Percentiles rank a stretch among this genome's conserved stretches.
phyloP scores from a whole-genome alignment of 2,329 filamentous ascomycete genomes.

The Leptographium flavum region DNA sequence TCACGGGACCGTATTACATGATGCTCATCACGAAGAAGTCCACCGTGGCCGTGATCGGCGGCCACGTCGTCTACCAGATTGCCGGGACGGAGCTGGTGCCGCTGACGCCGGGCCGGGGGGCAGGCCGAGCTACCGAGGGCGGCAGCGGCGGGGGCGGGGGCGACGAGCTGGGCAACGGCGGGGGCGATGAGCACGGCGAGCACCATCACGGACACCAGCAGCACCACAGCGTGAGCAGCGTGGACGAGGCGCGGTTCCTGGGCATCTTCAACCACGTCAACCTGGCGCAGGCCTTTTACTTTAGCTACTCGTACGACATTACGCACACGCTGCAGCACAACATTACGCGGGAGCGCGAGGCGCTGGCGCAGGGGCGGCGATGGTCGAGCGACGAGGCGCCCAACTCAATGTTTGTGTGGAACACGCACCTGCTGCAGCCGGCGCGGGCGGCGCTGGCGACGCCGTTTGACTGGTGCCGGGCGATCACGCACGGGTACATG shows the following conservation, averaged over 20 bases:
- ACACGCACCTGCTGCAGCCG: slow-evolving; percentile 73
- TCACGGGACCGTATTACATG: slow-evolving; percentile 96
- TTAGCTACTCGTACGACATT: slow-evolving; percentile 96
- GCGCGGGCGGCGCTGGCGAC: slow-evolving; percentile 57
- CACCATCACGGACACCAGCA: background rate
- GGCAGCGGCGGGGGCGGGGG: background rate
- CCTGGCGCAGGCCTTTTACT: slow-evolving; percentile 85
- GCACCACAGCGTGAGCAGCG: slow-evolving; percentile 17
- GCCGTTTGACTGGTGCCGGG: slow-evolving; percentile 89
- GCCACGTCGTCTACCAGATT: slow-evolving; percentile 90
- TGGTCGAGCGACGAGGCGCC: slow-evolving; percentile 49
- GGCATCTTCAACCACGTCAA: slow-evolving; percentile 84
- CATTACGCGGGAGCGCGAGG: slow-evolving; percentile 64
- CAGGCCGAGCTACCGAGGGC: background rate
- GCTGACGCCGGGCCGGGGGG: slow-evolving; percentile 50
- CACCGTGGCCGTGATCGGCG: slow-evolving; percentile 89
- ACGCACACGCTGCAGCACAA: slow-evolving; percentile 88
- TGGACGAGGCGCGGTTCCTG: slow-evolving; percentile 81
- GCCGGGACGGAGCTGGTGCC: slow-evolving; percentile 88
- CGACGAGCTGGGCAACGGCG: background rate
- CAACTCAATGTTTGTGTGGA: slow-evolving; percentile 98
- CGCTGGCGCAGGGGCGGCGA: slow-evolving; percentile 49
- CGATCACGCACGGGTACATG: slow-evolving; percentile 91
- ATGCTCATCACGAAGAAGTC: slow-evolving; percentile 89
- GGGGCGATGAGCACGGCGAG: background rate